phyloP scores from a whole-genome alignment of 495 filamentous ascomycete genomes.

The Penicillium dipodomyicola region DNA sequence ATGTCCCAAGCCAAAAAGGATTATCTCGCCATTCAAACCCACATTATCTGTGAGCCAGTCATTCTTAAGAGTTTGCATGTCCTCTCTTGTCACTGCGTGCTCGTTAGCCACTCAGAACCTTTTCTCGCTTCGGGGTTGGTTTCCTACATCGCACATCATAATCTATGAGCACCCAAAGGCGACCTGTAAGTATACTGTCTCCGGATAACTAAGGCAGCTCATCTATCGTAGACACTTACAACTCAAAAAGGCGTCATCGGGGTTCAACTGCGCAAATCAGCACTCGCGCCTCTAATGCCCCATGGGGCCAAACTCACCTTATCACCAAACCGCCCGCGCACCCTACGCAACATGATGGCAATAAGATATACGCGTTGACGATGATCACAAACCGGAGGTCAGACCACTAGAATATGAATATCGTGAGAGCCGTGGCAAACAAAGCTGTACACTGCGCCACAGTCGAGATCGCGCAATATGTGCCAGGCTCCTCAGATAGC shows the following conservation, averaged over 20 bases:
- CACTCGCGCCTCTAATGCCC: not conserved
- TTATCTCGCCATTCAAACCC: slow-evolving; percentile 31
- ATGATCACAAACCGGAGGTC: not conserved
- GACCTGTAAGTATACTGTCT: slow-evolving; percentile 15
- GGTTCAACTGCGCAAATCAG: slow-evolving; percentile 50
- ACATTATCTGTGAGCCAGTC: slow-evolving; percentile 99
- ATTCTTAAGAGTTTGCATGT: slow-evolving; percentile 80
- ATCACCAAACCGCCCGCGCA: slow-evolving; percentile 45
- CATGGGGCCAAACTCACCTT: slow-evolving; percentile 29
- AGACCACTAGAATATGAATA: not conserved
- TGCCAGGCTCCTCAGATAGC: not conserved
- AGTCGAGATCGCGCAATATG: slow-evolving; percentile 2
- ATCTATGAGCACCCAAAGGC: slow-evolving; percentile 43
- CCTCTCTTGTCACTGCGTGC: slow-evolving; percentile 69
- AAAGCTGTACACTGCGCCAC: slow-evolving; percentile 9
- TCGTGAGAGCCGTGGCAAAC: not conserved
- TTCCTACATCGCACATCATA: slow-evolving; percentile 66
- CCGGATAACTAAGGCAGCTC: not conserved
- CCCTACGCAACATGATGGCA: slow-evolving; percentile 43
- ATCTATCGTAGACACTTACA: slow-evolving; percentile 49
- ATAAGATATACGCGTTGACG: not conserved
- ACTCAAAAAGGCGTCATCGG: slow-evolving; percentile 71
- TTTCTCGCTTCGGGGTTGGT: not conserved
- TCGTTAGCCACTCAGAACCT: slow-evolving; percentile 15
- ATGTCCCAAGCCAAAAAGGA: slow-evolving; percentile 8